Percentiles rank a stretch among this genome's conserved stretches.
phyloP scores from a whole-genome alignment of 1,139 yeast genomes.

The Taiozyma sp. region DNA sequence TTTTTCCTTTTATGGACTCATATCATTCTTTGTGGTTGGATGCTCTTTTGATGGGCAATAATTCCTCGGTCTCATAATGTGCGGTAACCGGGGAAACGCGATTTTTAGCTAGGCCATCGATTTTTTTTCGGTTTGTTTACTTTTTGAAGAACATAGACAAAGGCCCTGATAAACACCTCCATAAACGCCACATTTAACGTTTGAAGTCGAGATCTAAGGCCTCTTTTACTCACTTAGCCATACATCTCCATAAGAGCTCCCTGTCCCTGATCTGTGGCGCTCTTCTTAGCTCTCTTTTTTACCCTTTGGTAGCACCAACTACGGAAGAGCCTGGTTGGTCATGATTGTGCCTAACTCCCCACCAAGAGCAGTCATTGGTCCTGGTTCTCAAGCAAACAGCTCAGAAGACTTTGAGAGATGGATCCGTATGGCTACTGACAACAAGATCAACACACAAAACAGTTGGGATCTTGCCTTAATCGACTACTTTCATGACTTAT shows the following conservation, averaged over 20 bases:
- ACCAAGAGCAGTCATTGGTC: neutral
- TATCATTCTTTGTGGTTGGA: no score
- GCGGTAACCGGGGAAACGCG: neutral
- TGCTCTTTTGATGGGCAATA: no score
- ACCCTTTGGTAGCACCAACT: neutral
- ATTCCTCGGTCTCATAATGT: no score
- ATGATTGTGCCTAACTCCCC: neutral
- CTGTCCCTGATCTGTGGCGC: neutral
- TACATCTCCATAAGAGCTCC: neutral
- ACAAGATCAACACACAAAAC: constrained; percentile 59
- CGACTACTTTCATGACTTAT: constrained; percentile 75
- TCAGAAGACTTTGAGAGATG: constrained; percentile 26
- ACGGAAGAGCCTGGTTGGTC: neutral
- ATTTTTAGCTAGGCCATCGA: neutral
- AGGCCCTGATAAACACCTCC: neutral
- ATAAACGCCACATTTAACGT: neutral
- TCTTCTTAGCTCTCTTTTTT: neutral
- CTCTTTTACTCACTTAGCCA: neutral
- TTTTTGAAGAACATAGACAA: constrained; percentile 9
- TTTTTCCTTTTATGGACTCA: no score
- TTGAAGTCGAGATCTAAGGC: neutral
- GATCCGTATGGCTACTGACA: constrained; percentile 32
- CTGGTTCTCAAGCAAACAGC: constrained; percentile 1
- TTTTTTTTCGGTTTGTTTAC: neutral
- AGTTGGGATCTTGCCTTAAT: constrained; percentile 84